Evolutionary conservation across 2,329 filamentous ascomycete genomes (phyloP).

Genomic region (Clonostachys rosea): DNA sequence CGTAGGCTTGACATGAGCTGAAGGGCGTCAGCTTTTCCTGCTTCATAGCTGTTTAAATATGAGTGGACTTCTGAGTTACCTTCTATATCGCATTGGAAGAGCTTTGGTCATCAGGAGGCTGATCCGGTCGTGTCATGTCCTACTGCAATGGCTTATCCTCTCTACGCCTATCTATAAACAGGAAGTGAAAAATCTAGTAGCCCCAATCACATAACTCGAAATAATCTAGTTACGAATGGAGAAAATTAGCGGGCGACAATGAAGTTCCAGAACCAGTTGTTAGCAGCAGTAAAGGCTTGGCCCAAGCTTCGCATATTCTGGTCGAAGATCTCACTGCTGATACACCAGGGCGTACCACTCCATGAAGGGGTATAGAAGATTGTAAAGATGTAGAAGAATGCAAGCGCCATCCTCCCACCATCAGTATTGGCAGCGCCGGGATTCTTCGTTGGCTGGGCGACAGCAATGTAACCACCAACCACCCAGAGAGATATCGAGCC

Average conservation of each 20-base stretch:
- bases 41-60: too few species aligned
- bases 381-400: conserved; percentile 68
- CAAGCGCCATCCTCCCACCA: conserved; percentile 51
- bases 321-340: conserved; percentile 73
- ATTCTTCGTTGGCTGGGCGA: conserved; percentile 18
- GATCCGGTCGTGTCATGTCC: too few species aligned
- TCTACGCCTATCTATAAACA: too few species aligned
- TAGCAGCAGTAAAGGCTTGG: conserved; percentile 52
- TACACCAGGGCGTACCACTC: conserved; percentile 73
- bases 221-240: too few species aligned
- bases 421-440: conserved; percentile 23
- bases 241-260: conserved; percentile 27
- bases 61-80: too few species aligned
- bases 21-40: too few species aligned
- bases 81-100: too few species aligned
- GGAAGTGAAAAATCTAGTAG: too few species aligned
- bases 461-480: conserved; percentile 49
- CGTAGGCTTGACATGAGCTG: too few species aligned
- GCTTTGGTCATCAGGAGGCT: too few species aligned
- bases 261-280: conserved; percentile 55
- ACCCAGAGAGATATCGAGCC: conserved; percentile 58
- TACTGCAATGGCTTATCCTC: too few species aligned
- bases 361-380: conserved; percentile 67
- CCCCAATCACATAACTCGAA: too few species aligned
- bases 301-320: conserved; percentile 54